Base-by-base conservation (phyloP, 2,329 filamentous ascomycete genomes). In the Penicillium sp. region DNA sequence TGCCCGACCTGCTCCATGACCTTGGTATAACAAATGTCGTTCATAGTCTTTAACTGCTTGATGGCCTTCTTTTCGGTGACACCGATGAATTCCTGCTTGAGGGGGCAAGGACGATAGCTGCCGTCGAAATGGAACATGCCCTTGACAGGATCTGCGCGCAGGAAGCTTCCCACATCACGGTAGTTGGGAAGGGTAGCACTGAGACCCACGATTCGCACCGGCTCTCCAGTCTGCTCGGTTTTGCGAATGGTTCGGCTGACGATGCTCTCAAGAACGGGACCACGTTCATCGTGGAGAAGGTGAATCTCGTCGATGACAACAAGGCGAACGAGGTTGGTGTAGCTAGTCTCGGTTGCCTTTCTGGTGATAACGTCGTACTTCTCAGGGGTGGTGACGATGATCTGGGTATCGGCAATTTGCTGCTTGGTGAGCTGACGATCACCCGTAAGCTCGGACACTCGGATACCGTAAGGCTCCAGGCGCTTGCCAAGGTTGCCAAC, bases 321-420 rank as follows among this genome's bases (percentile, higher is more conserved):
- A 10, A 98, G 78, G 34, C 91, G 85, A 24, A 98, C 93, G n/a
- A 98, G 80, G 61, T 94, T 95, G 15, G 90, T 98, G 70, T 98
- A 98, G 61, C 89, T 95, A 48, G 93, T 81, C 66, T 98, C 94
- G 2, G 91, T 96, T 6, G 91, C 90, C 71, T 98, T 98, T 71
- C 94, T 83, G 6, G 94, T 98, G 60, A 98, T 96, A 59, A 98
- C 91, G 70, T 98, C 93, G 87, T 89, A 98, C 73, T 98, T 98
- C 71, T 98, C 93, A 19, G 93, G 93, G 0, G 93, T 98, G 0
- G 93, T 98, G 52, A 98, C 90, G 60, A 98, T 98, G 60, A 98
- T 84, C 68, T 98, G 91, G 0, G 93, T 98, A 63, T 98, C 93
- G 2, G 91, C 83, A 56, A 98, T 97, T 75, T 98, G 93, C 69